phyloP scores from a whole-genome alignment of 2,329 filamentous ascomycete species.

The Neonectria magnoliae region DNA sequence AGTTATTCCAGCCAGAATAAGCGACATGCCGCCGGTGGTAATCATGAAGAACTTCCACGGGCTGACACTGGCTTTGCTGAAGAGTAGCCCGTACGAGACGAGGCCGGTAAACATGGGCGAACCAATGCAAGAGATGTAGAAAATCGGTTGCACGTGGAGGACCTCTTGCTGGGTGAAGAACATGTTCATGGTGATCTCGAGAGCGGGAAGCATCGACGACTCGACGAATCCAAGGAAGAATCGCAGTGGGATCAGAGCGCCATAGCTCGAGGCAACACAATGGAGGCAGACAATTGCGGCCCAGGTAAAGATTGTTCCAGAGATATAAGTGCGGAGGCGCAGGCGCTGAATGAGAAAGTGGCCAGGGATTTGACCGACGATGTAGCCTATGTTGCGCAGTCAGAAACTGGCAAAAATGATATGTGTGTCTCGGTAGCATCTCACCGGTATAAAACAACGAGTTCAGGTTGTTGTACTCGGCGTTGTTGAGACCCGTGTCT shows the following conservation, averaged over 20 bases:
- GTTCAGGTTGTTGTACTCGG: slow-evolving; percentile 27
- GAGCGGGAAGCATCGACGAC: slow-evolving; percentile 20
- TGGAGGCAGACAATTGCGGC: slow-evolving; percentile 20
- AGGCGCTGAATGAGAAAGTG: slow-evolving; percentile 24
- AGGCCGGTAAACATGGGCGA: slow-evolving; percentile 30
- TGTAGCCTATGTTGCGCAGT: slow-evolving; percentile 12
- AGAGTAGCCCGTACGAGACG: slow-evolving; percentile 29
- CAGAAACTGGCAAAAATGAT: neutral
- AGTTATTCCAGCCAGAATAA: slow-evolving; percentile 21
- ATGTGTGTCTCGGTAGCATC: neutral
- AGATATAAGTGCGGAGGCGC: slow-evolving; percentile 20
- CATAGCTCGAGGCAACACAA: slow-evolving; percentile 23
- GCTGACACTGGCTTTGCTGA: slow-evolving; percentile 14
- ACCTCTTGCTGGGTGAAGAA: slow-evolving; percentile 29
- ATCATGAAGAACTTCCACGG: slow-evolving; percentile 35
- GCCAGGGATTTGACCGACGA: slow-evolving; percentile 20
- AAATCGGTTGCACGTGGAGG: slow-evolving; percentile 24
- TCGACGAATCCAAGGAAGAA: slow-evolving; percentile 27
- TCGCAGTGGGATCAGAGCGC: slow-evolving; percentile 21
- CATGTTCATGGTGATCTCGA: slow-evolving; percentile 29
- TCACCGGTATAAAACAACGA: slow-evolving; percentile 19
- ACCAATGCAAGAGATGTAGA: slow-evolving; percentile 29
- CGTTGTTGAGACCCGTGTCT: slow-evolving; percentile 19
- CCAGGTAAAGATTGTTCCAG: slow-evolving; percentile 22
- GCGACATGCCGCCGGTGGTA: slow-evolving; percentile 26